Evolutionary conservation across 2,329 filamentous ascomycete genomes (phyloP).

Genomic region (Aspergillus intermedius): DNA sequence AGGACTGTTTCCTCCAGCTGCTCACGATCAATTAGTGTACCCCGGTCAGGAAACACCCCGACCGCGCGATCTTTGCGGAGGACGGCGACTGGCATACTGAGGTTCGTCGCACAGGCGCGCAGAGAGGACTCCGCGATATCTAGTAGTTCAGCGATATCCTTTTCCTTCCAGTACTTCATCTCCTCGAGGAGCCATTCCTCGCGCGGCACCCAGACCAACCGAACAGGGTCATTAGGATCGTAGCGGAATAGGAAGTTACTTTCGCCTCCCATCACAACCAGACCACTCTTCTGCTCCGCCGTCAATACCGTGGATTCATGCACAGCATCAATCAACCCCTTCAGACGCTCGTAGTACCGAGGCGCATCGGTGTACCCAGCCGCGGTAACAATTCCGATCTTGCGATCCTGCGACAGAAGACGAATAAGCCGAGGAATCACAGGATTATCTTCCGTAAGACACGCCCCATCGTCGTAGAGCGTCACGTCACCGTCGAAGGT

Average conservation of each 20-base stretch:
- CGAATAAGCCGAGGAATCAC: constrained; percentile 64
- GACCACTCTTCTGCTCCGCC: constrained; percentile 62
- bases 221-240: constrained; percentile 55
- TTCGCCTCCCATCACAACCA: constrained; percentile 92
- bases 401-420: constrained; percentile 69
- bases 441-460: constrained; percentile 66
- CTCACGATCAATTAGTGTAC: constrained; percentile 68
- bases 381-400: constrained; percentile 91
- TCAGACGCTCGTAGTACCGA: constrained; percentile 78
- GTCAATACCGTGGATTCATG: constrained; percentile 56
- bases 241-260: constrained; percentile 92
- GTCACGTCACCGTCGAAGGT: constrained; percentile 99
- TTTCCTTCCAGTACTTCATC: constrained; percentile 46
- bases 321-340: constrained; percentile 79
- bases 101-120: constrained; percentile 68
- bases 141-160: constrained; percentile 71
- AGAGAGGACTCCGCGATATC: constrained; percentile 83
- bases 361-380: constrained; percentile 87
- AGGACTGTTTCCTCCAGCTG: constrained; percentile 92
- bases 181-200: constrained; percentile 56
- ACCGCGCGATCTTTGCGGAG: constrained; percentile 85
- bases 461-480: constrained; percentile 83
- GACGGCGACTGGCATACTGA: constrained; percentile 71
- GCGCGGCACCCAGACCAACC: constrained; percentile 58
- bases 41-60: constrained; percentile 62